phyloP scores from a whole-genome alignment of 148 eudicot genomes.

The Rhododendron griersonianum region DNA sequence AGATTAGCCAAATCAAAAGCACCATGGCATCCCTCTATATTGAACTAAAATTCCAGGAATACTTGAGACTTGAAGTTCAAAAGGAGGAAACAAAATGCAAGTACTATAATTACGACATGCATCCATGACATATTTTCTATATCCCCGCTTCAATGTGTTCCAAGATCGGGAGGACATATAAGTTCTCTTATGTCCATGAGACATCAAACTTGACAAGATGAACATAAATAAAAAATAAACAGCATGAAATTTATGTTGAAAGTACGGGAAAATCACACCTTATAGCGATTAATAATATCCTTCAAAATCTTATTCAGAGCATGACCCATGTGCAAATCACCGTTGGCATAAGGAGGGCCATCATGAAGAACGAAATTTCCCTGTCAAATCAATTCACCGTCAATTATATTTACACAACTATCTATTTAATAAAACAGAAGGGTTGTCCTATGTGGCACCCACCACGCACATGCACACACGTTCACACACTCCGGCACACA shows the following conservation, averaged over 20 bases:
- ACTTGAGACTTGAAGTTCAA: neutral
- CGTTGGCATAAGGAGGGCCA: constrained; percentile 99
- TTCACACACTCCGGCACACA: too few species aligned
- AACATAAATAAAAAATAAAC: neutral
- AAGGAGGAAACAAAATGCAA: neutral
- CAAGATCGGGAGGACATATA: neutral
- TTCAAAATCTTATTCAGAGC: constrained; percentile 95
- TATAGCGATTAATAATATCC: constrained; percentile 90
- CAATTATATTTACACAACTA: constrained; percentile 9
- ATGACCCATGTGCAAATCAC: constrained; percentile 98
- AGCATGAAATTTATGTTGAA: neutral
- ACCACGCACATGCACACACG: too few species aligned
- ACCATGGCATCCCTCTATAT: neutral
- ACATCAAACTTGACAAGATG: neutral
- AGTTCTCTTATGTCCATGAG: neutral
- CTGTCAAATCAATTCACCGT: constrained; percentile 36
- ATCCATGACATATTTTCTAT: neutral
- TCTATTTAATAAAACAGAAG: too few species aligned
- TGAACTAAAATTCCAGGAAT: neutral
- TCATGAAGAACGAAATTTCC: constrained; percentile 89
- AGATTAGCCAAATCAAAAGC: neutral
- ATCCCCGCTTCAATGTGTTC: neutral
- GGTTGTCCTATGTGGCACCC: too few species aligned
- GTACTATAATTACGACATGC: neutral
- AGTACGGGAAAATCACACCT: constrained; percentile 37